Percentiles rank a stretch among this genome's conserved stretches.
These are phyloP conservation scores for Rhodotorula sp. DNA, from an alignment of 1,284 basidiomycete genomes.

Conservation along the genomic window DNA sequence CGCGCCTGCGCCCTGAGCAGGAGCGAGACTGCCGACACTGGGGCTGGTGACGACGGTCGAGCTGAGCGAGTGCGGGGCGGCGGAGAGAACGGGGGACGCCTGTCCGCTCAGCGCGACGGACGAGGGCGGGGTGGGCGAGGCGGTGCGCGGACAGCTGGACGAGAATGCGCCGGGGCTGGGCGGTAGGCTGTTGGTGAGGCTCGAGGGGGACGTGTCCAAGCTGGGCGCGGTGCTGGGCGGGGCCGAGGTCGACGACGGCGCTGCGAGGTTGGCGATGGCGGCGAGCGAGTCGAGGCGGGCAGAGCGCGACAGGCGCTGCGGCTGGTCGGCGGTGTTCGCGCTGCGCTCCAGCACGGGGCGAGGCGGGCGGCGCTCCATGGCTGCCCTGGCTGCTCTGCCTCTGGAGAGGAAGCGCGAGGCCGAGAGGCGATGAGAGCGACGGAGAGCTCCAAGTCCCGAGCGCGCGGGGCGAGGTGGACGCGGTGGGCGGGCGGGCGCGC, in stretches of 20 bases:
- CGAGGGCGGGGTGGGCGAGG: neutral
- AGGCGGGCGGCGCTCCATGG: neutral
- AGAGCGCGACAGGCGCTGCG: neutral
- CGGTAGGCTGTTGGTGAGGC: neutral
- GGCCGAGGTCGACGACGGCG: neutral
- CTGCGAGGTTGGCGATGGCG: neutral
- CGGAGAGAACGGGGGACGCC: neutral
- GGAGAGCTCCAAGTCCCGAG: too few relatives aligned
- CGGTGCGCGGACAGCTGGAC: neutral
- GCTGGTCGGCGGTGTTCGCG: neutral
- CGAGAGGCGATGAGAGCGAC: too few relatives aligned
- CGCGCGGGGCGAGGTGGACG: too few relatives aligned
- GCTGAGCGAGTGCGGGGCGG: neutral
- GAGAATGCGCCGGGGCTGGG: slow-evolving; percentile 1
- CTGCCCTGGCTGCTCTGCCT: slow-evolving; percentile 1
- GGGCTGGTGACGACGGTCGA: neutral
- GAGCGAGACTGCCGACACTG: neutral
- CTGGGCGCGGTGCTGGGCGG: neutral
- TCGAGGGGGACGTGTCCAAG: neutral
- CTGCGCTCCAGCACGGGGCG: slow-evolving; percentile 1
- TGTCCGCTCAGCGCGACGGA: neutral
- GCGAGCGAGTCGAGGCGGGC: slow-evolving; percentile 24
- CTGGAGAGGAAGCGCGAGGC: too few relatives aligned
- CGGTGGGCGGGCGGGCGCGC: too few relatives aligned
- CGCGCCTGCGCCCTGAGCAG: too few relatives aligned